Conservation (phyloP, 768 basidiomycete species). For the Russula vinacea region DNA sequence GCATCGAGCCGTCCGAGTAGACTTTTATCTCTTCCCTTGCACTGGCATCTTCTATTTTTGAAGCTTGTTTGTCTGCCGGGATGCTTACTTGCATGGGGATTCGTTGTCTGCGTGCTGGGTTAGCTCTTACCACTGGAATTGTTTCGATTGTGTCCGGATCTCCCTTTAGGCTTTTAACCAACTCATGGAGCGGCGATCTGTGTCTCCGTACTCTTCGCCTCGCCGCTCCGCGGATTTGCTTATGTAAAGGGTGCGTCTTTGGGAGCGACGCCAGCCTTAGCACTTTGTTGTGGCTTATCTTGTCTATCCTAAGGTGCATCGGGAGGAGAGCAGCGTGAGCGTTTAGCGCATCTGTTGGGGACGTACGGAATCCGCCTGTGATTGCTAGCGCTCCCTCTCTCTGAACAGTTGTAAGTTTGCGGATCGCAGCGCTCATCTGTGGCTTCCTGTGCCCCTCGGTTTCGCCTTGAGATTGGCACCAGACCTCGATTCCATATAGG, state of each 20-base stretch:
- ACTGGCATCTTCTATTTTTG: too few relatives aligned
- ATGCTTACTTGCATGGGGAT: too few relatives aligned
- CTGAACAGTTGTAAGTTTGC: constrained; percentile 25
- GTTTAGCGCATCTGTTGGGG: constrained; percentile 22
- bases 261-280: constrained; percentile 7
- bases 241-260: background rate
- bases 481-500: too few relatives aligned
- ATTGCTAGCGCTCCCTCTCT: constrained; percentile 26
- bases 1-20: too few relatives aligned
- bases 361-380: constrained; percentile 29
- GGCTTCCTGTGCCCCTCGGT: too few relatives aligned
- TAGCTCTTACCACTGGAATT: background rate
- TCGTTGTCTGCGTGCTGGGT: background rate
- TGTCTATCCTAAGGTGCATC: background rate
- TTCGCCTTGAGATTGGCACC: too few relatives aligned
- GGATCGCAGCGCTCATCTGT: background rate
- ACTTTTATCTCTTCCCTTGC: too few relatives aligned
- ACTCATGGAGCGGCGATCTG: background rate
- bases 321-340: constrained; percentile 23
- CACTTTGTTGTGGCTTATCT: constrained; percentile 3
- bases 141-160: background rate
- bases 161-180: background rate
- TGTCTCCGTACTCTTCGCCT: background rate
- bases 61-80: too few relatives aligned
- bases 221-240: accelerated